Evolutionary conservation across 257 asterid species (phyloP).

Genomic region (Nemophila menziesii): DNA sequence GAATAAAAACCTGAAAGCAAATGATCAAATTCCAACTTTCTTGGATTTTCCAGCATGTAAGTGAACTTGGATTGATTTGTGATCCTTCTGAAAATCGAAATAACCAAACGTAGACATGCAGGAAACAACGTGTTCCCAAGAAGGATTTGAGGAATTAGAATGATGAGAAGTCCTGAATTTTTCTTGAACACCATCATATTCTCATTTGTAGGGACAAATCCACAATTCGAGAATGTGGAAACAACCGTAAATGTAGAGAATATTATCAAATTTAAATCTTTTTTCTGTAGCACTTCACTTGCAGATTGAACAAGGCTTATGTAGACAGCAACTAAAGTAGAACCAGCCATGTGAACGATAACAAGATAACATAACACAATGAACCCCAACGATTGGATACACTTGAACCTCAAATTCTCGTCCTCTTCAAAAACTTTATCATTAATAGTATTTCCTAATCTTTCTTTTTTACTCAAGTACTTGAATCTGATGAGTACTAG

Average conservation of each 20-base stretch:
- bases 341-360: conserved; percentile 19
- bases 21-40: conserved; percentile 23
- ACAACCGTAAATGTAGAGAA: conserved; percentile 30
- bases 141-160: conserved; percentile 36
- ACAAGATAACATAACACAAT: conserved; percentile 23
- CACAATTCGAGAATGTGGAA: conserved; percentile 44
- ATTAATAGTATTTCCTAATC: neutral
- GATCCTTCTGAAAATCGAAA: conserved; percentile 17
- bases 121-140: conserved; percentile 52
- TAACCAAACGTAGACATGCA: conserved; percentile 15
- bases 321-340: conserved; percentile 18
- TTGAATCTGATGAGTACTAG: conserved; percentile 14
- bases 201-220: conserved; percentile 47
- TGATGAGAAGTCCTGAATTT: conserved; percentile 29
- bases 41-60: conserved; percentile 19
- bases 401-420: conserved; percentile 4
- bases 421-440: neutral
- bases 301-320: conserved; percentile 18
- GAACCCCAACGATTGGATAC: conserved; percentile 10
- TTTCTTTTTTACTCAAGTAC: neutral
- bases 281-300: conserved; percentile 15
- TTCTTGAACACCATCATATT: conserved; percentile 42
- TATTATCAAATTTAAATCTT: conserved; percentile 19
- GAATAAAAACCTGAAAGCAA: too few species aligned
- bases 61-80: conserved; percentile 14